A percentile compares a stretch with the other conserved stretches of the same genome.
These are phyloP conservation scores for Cystobasidium sp. DNA, from an alignment of 1,284 basidiomycete genomes.

Conservation along the genomic window DNA sequence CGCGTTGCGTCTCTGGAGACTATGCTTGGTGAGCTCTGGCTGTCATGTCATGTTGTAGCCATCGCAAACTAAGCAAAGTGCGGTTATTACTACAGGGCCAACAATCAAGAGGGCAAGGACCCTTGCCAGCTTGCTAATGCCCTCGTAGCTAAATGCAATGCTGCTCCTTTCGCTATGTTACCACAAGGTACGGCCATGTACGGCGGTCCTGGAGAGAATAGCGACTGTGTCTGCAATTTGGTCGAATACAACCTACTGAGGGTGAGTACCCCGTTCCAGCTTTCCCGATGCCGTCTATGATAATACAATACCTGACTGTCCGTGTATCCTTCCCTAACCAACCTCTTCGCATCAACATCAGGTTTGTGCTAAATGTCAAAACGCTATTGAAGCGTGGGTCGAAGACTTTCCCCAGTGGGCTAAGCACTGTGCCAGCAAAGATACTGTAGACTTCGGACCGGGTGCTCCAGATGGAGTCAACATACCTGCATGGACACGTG, in stretches of 20 bases:
- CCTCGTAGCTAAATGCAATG: conserved; percentile 17
- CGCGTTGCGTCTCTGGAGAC: not conserved
- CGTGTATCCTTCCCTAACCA: not conserved
- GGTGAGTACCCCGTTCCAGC: not conserved
- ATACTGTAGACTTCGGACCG: conserved; percentile 13
- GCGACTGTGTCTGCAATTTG: conserved; percentile 38
- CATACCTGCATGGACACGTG: conserved; percentile 28
- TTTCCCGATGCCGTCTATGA: not conserved
- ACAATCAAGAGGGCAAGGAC: conserved; percentile 27
- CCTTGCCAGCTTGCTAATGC: conserved; percentile 33
- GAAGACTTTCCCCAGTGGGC: conserved; percentile 32
- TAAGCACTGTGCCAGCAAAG: conserved; percentile 28
- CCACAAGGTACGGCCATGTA: conserved; percentile 22
- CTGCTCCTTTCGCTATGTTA: conserved; percentile 1
- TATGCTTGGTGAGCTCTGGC: not conserved
- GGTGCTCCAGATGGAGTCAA: conserved; percentile 19
- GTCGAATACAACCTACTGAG: conserved; percentile 41
- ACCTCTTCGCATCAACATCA: no score
- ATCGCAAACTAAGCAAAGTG: no score
- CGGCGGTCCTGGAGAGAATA: conserved; percentile 31
- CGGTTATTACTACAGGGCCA: conserved; percentile 21
- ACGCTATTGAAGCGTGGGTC: conserved; percentile 17
- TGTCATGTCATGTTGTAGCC: not conserved
- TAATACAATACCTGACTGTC: not conserved
- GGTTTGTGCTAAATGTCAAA: conserved; percentile 39